Base-by-base conservation (phyloP, 257 asterid species). In the Lavandula angustifolia region DNA sequence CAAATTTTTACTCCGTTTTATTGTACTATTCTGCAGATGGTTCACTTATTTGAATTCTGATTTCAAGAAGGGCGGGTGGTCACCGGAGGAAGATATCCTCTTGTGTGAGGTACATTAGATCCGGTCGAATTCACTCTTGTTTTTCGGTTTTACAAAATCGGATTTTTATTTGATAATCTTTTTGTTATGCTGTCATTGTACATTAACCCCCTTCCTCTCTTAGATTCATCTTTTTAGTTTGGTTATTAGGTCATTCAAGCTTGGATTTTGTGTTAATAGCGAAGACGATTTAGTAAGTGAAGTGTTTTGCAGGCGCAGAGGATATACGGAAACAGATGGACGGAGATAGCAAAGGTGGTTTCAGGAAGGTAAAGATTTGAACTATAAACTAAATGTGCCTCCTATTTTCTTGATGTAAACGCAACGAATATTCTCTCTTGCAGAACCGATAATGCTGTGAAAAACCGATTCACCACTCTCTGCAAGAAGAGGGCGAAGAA, bases 41-140 rank as follows among this genome's bases (percentile, higher is more conserved):
- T 89, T 75, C 79, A 87, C 95, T 75, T 92, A 92, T 80, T 82
- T 92, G 86, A 92, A 87, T 74, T 87, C 98, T 55, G 98, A 89
- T 75, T 92, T 92, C 87, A 92, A 92, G 89, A 92, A 84, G 81
- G 98, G 98, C 16, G 98, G 96, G 68, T 92, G 98, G 98, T 84
- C 97, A 12, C 95, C 95, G 22, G 98, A 92, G 77, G 98, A 92
- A 84, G 98, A 92, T 60, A 70, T 82, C 85, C 97, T 92, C 74
- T 78, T 92, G 16, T 92, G 97, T 67, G 96, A 92, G 98, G 98
- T 92, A 73, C 42, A 51, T 6, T 52, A 42, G 17, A 42, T 49
- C 4, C 38, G n/a, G n/a, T 66, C 29, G 16, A 48, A 40, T 29
- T 52, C 16, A 17, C 46, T 11, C 62, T 54, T 65, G 49, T 53